These are phyloP conservation scores for Colletotrichum plurivorum DNA, from an alignment of 2,329 filamentous ascomycete genomes.

Conservation along the genomic window DNA sequence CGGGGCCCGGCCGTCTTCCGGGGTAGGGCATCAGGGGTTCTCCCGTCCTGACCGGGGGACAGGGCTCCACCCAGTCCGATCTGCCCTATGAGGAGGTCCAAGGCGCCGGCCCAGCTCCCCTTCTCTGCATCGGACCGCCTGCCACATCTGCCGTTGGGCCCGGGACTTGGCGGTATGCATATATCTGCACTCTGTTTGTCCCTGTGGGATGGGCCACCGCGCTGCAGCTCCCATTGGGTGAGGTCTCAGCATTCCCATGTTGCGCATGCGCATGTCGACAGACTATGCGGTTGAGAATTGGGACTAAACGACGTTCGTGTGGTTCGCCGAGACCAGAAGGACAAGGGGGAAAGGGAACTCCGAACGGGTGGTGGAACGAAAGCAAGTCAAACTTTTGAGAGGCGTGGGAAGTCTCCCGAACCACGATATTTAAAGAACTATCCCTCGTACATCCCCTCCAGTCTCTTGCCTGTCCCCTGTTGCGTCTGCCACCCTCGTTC, in stretches of 20 bases:
- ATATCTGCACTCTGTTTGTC: neutral
- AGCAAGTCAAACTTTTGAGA: neutral
- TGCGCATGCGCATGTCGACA: constrained; percentile 6
- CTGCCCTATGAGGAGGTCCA: constrained; percentile 3
- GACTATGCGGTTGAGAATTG: neutral
- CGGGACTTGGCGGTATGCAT: neutral
- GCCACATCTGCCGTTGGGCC: constrained; percentile 11
- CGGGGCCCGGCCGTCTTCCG: neutral
- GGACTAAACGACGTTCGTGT: constrained; percentile 10
- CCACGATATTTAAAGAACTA: no score
- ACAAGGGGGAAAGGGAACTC: neutral
- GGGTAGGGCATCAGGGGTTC: neutral
- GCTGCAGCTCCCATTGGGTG: neutral
- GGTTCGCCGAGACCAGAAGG: neutral
- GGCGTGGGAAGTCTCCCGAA: neutral
- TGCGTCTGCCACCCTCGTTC: no score
- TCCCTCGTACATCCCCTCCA: no score
- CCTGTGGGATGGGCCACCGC: neutral
- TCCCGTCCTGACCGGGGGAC: neutral
- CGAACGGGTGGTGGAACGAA: neutral
- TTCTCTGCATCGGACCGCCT: constrained; percentile 8
- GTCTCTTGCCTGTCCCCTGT: no score
- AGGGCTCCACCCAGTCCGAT: neutral
- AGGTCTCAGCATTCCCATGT: neutral
- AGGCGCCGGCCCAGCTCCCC: neutral